These are phyloP conservation scores for Eurotiales sp. DNA, from an alignment of 2,329 filamentous ascomycete genomes.

Conservation along the genomic window DNA sequence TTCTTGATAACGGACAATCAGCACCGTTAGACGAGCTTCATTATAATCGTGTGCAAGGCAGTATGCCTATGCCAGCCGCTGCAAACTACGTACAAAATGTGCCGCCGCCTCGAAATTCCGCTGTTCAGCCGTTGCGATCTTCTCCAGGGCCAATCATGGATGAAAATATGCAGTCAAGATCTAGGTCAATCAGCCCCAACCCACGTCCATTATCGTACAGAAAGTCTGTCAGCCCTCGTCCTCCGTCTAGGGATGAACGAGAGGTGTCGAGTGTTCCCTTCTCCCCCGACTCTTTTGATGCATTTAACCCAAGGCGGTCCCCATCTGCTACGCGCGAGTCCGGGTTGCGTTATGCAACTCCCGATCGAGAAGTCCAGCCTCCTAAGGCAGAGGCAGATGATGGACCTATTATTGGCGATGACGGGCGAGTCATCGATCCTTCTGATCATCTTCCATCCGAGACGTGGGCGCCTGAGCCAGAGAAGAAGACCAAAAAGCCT, in stretches of 20 bases:
- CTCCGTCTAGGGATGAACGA: conserved; percentile 39
- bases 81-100: conserved; percentile 22
- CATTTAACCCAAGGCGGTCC: conserved; percentile 49
- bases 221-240: conserved; percentile 59
- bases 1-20: conserved; percentile 27
- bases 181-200: conserved; percentile 32
- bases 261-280: conserved; percentile 48
- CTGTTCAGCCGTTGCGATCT: conserved; percentile 26
- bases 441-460: conserved; percentile 63
- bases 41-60: conserved; percentile 23
- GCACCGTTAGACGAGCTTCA: conserved; percentile 26
- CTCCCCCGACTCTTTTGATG: conserved; percentile 59
- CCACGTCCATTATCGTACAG: conserved; percentile 45
- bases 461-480: conserved; percentile 64
- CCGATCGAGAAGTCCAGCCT: conserved; percentile 36
- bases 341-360: conserved; percentile 34
- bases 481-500: conserved; percentile 52
- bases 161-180: conserved; percentile 20
- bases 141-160: conserved; percentile 24
- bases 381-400: conserved; percentile 38
- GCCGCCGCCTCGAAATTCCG: conserved; percentile 8
- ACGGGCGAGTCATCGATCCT: conserved; percentile 62
- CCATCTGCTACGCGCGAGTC: conserved; percentile 29
- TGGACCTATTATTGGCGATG: conserved; percentile 60
- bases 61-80: conserved; percentile 24